phyloP scores from a whole-genome alignment of 1,139 yeast species.

The Scheffersomyces stambukii region DNA sequence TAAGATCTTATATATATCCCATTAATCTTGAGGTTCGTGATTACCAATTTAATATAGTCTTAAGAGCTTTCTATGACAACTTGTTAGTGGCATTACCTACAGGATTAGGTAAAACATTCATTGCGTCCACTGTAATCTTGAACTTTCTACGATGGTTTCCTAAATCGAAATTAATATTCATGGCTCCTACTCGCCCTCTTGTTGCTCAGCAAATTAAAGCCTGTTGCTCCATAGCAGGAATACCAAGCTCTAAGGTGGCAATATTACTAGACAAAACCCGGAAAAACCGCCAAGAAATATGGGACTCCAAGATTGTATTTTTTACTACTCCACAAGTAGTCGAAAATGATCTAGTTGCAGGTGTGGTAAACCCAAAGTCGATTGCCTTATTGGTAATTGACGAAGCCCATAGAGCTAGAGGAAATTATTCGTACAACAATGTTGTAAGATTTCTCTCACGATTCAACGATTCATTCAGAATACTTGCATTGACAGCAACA shows the following conservation, averaged over 20 bases:
- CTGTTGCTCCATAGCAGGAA: conserved; percentile 83
- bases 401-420: conserved; percentile 94
- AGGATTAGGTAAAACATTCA: conserved; percentile 95
- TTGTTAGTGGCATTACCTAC: conserved; percentile 90
- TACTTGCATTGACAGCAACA: conserved; percentile 90
- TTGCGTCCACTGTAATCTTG: conserved; percentile 91
- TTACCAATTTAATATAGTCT: conserved; percentile 80
- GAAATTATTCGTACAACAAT: conserved; percentile 83
- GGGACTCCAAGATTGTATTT: conserved; percentile 75
- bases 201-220: conserved; percentile 98
- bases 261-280: conserved; percentile 71
- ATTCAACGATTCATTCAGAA: conserved; percentile 63
- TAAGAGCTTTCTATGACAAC: conserved; percentile 68
- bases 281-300: conserved; percentile 63
- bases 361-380: conserved; percentile 69
- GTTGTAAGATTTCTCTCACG: conserved; percentile 66
- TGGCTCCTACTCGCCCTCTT: conserved; percentile 96
- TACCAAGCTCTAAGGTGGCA: conserved; percentile 72
- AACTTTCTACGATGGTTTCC: conserved; percentile 86
- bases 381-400: conserved; percentile 80
- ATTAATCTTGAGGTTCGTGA: conserved; percentile 80
- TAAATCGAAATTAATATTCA: conserved; percentile 73
- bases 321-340: conserved; percentile 97
- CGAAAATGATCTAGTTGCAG: conserved; percentile 78
- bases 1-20: conserved; percentile 69